phyloP scores from a whole-genome alignment of 805 yeast species.

The Zygosaccharomyces kombuchaensis region DNA sequence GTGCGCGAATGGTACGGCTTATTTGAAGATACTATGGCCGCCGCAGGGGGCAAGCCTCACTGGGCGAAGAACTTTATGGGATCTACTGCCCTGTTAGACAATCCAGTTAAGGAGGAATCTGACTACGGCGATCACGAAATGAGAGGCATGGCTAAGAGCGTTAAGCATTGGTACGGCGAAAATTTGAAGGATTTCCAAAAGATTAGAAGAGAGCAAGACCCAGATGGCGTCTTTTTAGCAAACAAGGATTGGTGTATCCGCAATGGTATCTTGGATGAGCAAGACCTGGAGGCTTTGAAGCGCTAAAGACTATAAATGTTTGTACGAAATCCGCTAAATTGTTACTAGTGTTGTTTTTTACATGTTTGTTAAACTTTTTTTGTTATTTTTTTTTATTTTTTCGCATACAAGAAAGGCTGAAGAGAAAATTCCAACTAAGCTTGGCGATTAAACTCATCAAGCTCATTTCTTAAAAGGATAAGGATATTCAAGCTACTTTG shows the following conservation, averaged over 20 bases:
- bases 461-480: background rate
- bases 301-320: background rate
- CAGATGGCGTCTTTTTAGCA: conserved; percentile 73
- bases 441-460: background rate
- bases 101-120: conserved; percentile 35
- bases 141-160: conserved; percentile 70
- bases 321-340: background rate
- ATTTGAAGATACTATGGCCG: conserved; percentile 75
- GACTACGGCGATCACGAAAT: conserved; percentile 58
- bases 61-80: conserved; percentile 97
- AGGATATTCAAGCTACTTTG: background rate
- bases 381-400: background rate
- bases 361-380: background rate
- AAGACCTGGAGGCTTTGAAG: conserved; percentile 4
- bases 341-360: background rate
- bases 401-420: background rate
- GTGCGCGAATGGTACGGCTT: conserved; percentile 73
- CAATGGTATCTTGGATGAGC: conserved; percentile 60
- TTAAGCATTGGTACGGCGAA: conserved; percentile 76
- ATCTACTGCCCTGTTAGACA: conserved; percentile 35
- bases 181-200: conserved; percentile 57
- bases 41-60: conserved; percentile 90
- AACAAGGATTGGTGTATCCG: conserved; percentile 76
- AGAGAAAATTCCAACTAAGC: background rate
- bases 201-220: conserved; percentile 68